These are phyloP conservation scores for Colletotrichum filicis DNA, from an alignment of 2,329 filamentous ascomycete species.

Conservation along the genomic window DNA sequence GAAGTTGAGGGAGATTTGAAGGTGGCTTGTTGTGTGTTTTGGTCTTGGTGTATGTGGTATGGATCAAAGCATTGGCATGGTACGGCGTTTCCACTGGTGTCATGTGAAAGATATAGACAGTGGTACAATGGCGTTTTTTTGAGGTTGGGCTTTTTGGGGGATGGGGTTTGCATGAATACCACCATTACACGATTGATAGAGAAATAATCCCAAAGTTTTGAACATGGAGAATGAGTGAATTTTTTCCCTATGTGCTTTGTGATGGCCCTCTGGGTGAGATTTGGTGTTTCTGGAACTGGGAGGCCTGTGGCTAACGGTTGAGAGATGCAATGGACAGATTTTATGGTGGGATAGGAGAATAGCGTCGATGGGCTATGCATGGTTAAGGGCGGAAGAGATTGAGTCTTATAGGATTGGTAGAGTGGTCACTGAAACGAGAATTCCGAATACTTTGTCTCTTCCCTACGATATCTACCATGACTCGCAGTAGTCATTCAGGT, in stretches of 20 bases:
- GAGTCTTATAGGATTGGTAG: too few relatives aligned
- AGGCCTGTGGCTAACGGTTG: too few relatives aligned
- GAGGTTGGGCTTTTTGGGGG: neutral
- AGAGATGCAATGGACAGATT: too few relatives aligned
- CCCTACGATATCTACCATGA: too few relatives aligned
- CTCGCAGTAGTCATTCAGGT: too few relatives aligned
- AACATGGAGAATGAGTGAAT: neutral
- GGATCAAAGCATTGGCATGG: neutral
- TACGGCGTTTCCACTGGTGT: neutral
- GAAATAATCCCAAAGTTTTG: neutral
- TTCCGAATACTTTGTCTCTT: too few relatives aligned
- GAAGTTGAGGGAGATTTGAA: constrained; percentile 65
- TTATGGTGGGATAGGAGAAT: too few relatives aligned
- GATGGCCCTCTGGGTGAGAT: neutral
- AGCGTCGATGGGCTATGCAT: too few relatives aligned
- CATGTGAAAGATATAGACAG: neutral
- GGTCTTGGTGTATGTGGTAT: neutral
- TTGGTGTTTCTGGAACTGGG: neutral
- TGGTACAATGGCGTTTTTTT: neutral
- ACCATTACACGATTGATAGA: neutral
- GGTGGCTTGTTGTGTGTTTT: neutral
- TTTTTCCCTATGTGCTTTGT: neutral
- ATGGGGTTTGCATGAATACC: neutral
- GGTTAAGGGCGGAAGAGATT: too few relatives aligned
- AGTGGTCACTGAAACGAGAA: too few relatives aligned